phyloP scores from a whole-genome alignment of 2,329 filamentous ascomycete species.

The Catunica adiposa region DNA sequence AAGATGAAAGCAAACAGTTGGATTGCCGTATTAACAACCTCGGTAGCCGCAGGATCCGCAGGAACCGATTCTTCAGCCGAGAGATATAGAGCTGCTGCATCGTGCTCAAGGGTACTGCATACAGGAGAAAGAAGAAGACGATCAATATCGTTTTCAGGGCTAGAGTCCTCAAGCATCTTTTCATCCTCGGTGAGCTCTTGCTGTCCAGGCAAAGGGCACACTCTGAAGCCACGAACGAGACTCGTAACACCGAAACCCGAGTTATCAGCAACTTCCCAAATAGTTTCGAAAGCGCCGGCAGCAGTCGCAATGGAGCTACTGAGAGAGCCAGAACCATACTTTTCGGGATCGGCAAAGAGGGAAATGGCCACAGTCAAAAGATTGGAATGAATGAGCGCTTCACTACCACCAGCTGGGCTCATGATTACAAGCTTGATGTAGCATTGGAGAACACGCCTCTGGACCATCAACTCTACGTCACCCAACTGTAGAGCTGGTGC shows the following conservation, averaged over 20 bases:
- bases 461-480: constrained; percentile 85
- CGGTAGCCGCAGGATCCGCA: constrained; percentile 69
- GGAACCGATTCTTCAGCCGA: constrained; percentile 19
- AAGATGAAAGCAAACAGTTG: constrained; percentile 84
- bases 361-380: constrained; percentile 77
- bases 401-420: constrained; percentile 68
- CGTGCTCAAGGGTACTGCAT: constrained; percentile 73
- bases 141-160: constrained; percentile 50
- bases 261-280: constrained; percentile 93
- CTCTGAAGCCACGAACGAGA: constrained; percentile 59
- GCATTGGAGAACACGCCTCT: constrained; percentile 82
- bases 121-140: constrained; percentile 50
- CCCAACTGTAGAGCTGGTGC: constrained; percentile 74
- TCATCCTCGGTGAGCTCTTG: constrained; percentile 27
- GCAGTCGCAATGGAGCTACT: constrained; percentile 85
- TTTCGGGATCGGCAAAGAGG: constrained; percentile 83
- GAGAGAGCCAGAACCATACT: constrained; percentile 67
- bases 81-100: constrained; percentile 61
- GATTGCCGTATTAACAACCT: constrained; percentile 88
- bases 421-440: constrained; percentile 83
- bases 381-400: constrained; percentile 79
- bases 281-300: constrained; percentile 73
- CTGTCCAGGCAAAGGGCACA: constrained; percentile 54
- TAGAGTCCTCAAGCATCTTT: constrained; percentile 28
- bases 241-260: constrained; percentile 87